Conservation (phyloP, 768 basidiomycete species). For the Podaxis rugospora region DNA sequence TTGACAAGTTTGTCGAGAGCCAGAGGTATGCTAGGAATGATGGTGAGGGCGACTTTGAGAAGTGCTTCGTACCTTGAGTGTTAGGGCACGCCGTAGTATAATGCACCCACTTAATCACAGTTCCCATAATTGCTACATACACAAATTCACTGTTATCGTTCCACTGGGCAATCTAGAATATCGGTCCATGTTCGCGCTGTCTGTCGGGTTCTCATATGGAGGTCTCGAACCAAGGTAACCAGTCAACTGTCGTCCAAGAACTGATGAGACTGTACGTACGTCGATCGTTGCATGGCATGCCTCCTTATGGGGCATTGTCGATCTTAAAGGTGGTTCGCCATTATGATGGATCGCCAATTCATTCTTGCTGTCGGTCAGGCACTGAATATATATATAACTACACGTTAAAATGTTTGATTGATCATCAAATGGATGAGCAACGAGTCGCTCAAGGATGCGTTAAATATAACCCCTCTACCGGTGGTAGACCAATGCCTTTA, state of each 20-base stretch:
- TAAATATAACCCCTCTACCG: too few relatives aligned
- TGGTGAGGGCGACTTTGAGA: conserved; percentile 71
- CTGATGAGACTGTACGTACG: background rate
- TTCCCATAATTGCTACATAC: too few relatives aligned
- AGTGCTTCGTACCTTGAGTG: conserved; percentile 36
- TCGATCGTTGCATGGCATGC: background rate
- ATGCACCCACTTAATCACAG: background rate
- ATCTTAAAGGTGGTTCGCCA: background rate
- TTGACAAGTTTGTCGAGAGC: conserved; percentile 65
- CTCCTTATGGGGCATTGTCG: background rate
- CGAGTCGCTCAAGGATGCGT: too few relatives aligned
- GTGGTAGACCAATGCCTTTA: too few relatives aligned
- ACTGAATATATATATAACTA: background rate
- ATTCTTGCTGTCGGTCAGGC: background rate
- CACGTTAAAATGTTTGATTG: background rate
- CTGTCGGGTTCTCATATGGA: background rate
- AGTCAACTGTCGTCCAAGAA: background rate
- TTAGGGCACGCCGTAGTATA: background rate
- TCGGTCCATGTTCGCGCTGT: too few relatives aligned
- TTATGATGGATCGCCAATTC: background rate
- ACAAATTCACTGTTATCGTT: too few relatives aligned
- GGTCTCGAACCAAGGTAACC: background rate
- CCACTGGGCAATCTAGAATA: too few relatives aligned
- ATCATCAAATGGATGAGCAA: too few relatives aligned
- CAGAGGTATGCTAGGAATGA: conserved; percentile 64